These are phyloP conservation scores for Noccaea bulbosa DNA, from an alignment of 345 rosid species.

Conservation along the genomic window DNA sequence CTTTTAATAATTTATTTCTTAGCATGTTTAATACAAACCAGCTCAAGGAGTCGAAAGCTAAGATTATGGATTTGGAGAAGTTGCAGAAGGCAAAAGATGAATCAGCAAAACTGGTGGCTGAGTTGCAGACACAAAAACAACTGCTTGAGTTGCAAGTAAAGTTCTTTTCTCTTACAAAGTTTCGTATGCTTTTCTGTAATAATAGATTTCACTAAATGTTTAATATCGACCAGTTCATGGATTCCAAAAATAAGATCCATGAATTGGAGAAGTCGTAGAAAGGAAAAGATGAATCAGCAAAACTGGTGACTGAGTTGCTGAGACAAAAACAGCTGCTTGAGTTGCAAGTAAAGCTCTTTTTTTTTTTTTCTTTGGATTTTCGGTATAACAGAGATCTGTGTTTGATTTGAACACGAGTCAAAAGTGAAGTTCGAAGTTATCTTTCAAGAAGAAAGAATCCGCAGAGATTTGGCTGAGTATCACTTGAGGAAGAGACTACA, in stretches of 20 bases:
- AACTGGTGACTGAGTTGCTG: background rate
- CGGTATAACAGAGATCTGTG: background rate
- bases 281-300: background rate
- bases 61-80: slow-evolving; percentile 19
- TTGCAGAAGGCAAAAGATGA: slow-evolving; percentile 20
- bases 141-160: slow-evolving; percentile 11
- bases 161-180: background rate
- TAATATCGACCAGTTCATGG: background rate
- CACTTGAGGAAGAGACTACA: slow-evolving; percentile 40
- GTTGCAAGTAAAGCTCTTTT: slow-evolving; percentile 1
- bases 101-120: slow-evolving; percentile 13
- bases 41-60: slow-evolving; percentile 37
- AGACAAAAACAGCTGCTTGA: slow-evolving; percentile 10
- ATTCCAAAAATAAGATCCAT: slow-evolving; percentile 7
- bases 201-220: background rate
- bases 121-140: slow-evolving; percentile 16
- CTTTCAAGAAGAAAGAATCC: slow-evolving; percentile 45
- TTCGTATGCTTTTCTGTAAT: too few species aligned
- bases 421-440: background rate
- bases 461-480: slow-evolving; percentile 43
- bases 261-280: background rate
- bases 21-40: slow-evolving; percentile 5
- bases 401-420: background rate
- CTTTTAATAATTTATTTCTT: background rate
- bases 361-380: background rate